Base-by-base conservation (phyloP, 192 early-diverging fungal genomes). In the Mortierella antarctica region DNA sequence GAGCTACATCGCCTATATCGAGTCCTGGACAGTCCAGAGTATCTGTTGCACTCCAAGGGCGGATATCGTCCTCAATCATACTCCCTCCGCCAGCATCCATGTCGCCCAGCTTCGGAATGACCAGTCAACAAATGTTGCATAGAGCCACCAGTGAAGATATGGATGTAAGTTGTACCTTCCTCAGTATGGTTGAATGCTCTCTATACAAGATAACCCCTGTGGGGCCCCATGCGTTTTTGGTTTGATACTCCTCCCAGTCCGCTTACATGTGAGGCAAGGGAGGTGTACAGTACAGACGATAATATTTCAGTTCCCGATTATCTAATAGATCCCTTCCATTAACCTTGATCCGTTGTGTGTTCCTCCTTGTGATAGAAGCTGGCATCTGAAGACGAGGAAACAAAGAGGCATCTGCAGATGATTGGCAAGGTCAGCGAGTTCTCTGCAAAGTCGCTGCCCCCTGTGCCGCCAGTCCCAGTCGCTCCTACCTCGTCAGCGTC, bases 351-450 rank as follows among this genome's bases (percentile, higher is more conserved):
- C 31, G 31, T 3, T 31, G 31, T 31, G 1, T 31, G 31, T 31
- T 31, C 47, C 17, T 39, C 0, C 8, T 49, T 46, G 2, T 41
- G 9, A 17, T 48, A 72, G 64, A 80, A 72, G 46, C 31, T 58
- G 6, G 55, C 54, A 9, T 66, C 65, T n/a, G 77, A 72, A 13
- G 77, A 71, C 9, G 77, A 80, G 11, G 77, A 80, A 2, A 51
- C 59, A 47, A 61, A 44, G 14, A 50, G 65, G 10, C 64, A 72
- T 67, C 48, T 80, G 18, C 65, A 67, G n/a, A 50, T 80, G 53
- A 80, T 80, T 50, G 53, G 77, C 47, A 71, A 64, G 40, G 49
- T 72, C 11, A 45, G 18, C 64, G 70, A 80, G 41, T 72, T 80
- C 41, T 52, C 60, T 15, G 62, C 64, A 18, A 61, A 55, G 42